Conservation (phyloP, 78 protist genomes). For the Isochrysis galbana region DNA sequence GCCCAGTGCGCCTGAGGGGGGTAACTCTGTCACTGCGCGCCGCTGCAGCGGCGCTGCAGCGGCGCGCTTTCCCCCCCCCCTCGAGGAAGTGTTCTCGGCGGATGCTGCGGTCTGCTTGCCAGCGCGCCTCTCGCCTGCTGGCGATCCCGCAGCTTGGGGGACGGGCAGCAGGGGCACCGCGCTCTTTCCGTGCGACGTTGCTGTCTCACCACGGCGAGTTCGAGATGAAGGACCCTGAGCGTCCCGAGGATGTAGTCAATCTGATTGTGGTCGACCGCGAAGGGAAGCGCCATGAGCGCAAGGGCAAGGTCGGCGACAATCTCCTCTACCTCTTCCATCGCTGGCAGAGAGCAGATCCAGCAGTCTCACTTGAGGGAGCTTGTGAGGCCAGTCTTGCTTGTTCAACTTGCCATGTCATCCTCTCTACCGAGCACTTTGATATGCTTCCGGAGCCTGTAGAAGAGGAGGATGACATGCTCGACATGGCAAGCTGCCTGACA, state of each 20-base stretch:
- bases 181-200: too few relatives aligned
- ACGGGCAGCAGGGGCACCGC: too few relatives aligned
- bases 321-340: background rate
- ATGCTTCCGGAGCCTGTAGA: slow-evolving; percentile 77
- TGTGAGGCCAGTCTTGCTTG: slow-evolving; percentile 92
- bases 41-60: too few relatives aligned
- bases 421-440: slow-evolving; percentile 63
- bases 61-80: too few relatives aligned
- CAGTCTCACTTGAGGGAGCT: slow-evolving; percentile 54
- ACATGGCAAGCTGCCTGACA: slow-evolving; percentile 78
- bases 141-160: too few relatives aligned
- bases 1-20: too few relatives aligned
- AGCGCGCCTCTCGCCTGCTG: too few relatives aligned
- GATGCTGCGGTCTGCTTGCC: too few relatives aligned
- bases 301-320: background rate
- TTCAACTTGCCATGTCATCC: slow-evolving; percentile 89
- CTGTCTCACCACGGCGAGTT: background rate
- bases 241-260: background rate
- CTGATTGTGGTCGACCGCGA: background rate
- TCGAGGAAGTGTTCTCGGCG: too few relatives aligned
- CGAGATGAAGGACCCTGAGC: background rate
- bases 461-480: slow-evolving; percentile 91
- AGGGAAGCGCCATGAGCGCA: background rate
- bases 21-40: too few relatives aligned
- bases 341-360: background rate